Percentiles rank a stretch among this genome's conserved stretches.
Evolutionary conservation across 2,329 filamentous ascomycete genomes (phyloP).

Genomic region (Aspergillus proliferans): DNA sequence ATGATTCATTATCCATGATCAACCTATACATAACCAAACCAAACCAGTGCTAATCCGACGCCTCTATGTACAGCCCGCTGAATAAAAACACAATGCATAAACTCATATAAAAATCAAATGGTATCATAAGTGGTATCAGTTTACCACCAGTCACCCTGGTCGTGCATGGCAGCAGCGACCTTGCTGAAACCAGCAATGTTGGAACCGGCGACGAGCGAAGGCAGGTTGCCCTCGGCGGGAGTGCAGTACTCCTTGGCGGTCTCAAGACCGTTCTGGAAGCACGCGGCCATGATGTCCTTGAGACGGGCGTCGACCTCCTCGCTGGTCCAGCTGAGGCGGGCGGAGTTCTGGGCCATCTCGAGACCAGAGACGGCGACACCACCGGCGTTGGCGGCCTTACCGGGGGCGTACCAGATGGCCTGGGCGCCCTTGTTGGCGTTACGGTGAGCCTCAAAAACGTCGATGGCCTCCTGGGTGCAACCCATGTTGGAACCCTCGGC

Average conservation of each 20-base stretch:
- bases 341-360: slow-evolving; percentile 98
- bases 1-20: not conserved
- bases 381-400: slow-evolving; percentile 95
- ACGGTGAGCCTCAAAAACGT: slow-evolving; percentile 78
- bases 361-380: slow-evolving; percentile 95
- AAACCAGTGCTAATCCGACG: slow-evolving; percentile 17
- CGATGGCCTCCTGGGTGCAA: slow-evolving; percentile 91
- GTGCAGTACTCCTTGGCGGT: slow-evolving; percentile 86
- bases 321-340: slow-evolving; percentile 74
- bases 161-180: slow-evolving; percentile 88
- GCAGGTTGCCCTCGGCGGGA: slow-evolving; percentile 72
- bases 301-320: slow-evolving; percentile 90
- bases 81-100: slow-evolving; percentile 13
- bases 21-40: slow-evolving; percentile 1
- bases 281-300: slow-evolving; percentile 89
- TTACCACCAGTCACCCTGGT: slow-evolving; percentile 90
- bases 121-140: slow-evolving; percentile 12
- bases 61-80: slow-evolving; percentile 26
- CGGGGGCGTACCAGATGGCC: slow-evolving; percentile 91
- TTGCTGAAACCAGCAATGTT: slow-evolving; percentile 98
- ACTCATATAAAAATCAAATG: slow-evolving; percentile 16
- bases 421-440: slow-evolving; percentile 55
- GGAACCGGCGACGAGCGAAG: slow-evolving; percentile 82
- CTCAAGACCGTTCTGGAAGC: slow-evolving; percentile 81
- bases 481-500: slow-evolving; percentile 99